Evolutionary conservation across 176 grass and related monocot genomes (phyloP).

Genomic region (Raddia guianensis): DNA sequence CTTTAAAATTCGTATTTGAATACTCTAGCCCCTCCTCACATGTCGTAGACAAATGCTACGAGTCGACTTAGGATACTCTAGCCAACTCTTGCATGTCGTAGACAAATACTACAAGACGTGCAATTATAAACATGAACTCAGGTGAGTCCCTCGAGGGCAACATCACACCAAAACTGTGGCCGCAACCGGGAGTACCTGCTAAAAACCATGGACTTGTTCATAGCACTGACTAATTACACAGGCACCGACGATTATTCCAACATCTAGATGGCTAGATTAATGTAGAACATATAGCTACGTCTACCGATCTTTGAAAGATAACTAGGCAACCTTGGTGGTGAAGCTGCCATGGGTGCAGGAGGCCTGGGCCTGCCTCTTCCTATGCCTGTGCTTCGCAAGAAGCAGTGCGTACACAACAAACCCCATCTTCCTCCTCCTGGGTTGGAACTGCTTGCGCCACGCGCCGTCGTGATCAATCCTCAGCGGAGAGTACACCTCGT

Average conservation of each 20-base stretch:
- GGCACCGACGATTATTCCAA: conserved; percentile 33
- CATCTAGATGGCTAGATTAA: neutral
- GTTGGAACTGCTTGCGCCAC: conserved; percentile 50
- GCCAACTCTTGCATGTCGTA: too few species aligned
- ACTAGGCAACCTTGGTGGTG: conserved; percentile 44
- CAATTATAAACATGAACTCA: neutral
- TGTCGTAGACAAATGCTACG: too few species aligned
- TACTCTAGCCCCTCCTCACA: too few species aligned
- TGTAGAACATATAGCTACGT: conserved; percentile 1
- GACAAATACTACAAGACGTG: too few species aligned
- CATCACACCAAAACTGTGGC: neutral
- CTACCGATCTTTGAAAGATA: neutral
- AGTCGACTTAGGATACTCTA: too few species aligned
- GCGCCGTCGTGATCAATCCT: conserved; percentile 54
- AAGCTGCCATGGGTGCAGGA: conserved; percentile 37
- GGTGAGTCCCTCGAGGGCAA: neutral
- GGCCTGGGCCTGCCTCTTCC: conserved; percentile 46
- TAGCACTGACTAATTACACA: conserved; percentile 50
- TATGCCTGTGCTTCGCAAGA: conserved; percentile 58
- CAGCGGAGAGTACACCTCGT: conserved; percentile 59
- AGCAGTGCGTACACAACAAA: conserved; percentile 68
- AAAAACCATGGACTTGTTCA: conserved; percentile 31
- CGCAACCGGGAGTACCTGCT: neutral
- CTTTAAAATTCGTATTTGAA: too few species aligned
- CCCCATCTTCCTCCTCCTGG: conserved; percentile 67